Percentiles rank a stretch among this genome's conserved stretches.
These are phyloP conservation scores for Fibroporia radiculosa DNA, from an alignment of 768 basidiomycete species.

Conservation along the genomic window DNA sequence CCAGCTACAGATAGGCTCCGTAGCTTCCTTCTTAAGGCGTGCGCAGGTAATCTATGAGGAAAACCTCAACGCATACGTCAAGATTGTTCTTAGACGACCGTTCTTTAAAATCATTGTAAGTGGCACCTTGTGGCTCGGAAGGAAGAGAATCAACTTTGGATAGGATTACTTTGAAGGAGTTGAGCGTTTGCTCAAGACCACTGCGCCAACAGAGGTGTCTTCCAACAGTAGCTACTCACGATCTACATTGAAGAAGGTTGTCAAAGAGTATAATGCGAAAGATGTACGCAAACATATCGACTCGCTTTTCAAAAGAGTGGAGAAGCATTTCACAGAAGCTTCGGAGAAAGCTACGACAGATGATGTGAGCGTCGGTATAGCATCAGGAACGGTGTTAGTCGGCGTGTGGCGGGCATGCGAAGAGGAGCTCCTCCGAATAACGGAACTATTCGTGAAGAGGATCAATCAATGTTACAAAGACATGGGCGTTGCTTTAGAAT, in stretches of 20 bases:
- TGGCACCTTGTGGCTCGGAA: slow-evolving; percentile 5
- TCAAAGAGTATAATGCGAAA: slow-evolving; percentile 81
- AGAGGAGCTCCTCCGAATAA: slow-evolving; percentile 69
- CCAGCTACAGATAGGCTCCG: slow-evolving; percentile 56
- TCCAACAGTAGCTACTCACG: slow-evolving; percentile 71
- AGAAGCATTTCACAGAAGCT: slow-evolving; percentile 90
- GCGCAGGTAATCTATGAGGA: slow-evolving; percentile 87
- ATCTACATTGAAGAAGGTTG: slow-evolving; percentile 70
- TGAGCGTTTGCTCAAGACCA: slow-evolving; percentile 78
- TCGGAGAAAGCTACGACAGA: slow-evolving; percentile 58
- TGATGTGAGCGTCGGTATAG: slow-evolving; percentile 42
- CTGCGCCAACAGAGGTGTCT: slow-evolving; percentile 68
- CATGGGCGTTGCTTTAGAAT: slow-evolving; percentile 66
- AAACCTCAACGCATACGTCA: slow-evolving; percentile 80
- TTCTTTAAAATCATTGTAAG: slow-evolving; percentile 82
- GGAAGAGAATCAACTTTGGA: not conserved
- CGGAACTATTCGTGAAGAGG: slow-evolving; percentile 56
- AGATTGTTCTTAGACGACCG: slow-evolving; percentile 77
- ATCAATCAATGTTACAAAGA: slow-evolving; percentile 79
- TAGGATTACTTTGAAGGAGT: slow-evolving; percentile 95
- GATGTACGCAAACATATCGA: slow-evolving; percentile 89
- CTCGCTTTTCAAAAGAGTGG: slow-evolving; percentile 79
- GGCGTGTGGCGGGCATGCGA: slow-evolving; percentile 92
- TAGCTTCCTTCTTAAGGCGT: slow-evolving; percentile 53
- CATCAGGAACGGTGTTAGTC: slow-evolving; percentile 59